A percentile compares a stretch with the other conserved stretches of the same genome.
Evolutionary conservation across 257 asterid genomes (phyloP).

Genomic region (Solanum sejunctum): DNA sequence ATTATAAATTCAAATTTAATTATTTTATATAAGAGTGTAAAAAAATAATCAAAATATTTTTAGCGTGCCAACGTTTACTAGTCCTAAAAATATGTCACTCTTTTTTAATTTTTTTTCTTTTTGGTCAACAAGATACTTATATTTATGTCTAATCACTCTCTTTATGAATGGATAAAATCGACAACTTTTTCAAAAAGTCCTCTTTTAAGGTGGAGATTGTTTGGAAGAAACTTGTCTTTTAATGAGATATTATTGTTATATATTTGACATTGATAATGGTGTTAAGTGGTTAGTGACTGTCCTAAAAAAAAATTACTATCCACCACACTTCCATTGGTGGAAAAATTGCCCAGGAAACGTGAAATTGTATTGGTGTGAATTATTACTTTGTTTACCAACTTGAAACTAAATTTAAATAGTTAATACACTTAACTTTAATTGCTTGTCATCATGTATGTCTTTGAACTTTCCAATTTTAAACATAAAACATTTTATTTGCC

Average conservation of each 20-base stretch:
- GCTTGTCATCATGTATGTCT: neutral
- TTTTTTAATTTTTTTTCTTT: too few species aligned
- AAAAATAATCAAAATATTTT: too few species aligned
- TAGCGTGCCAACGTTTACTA: too few species aligned
- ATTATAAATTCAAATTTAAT: too few species aligned
- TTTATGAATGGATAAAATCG: neutral
- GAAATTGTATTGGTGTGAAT: neutral
- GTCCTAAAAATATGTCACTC: too few species aligned
- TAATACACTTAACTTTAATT: neutral
- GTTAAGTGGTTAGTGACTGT: neutral
- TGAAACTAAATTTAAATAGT: neutral
- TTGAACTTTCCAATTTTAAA: neutral
- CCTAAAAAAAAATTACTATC: neutral
- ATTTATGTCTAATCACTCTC: too few species aligned
- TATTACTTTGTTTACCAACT: neutral
- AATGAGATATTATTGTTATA: neutral
- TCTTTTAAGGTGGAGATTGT: neutral
- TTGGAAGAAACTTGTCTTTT: neutral
- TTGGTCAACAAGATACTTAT: too few species aligned
- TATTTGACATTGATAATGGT: neutral
- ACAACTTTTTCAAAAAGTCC: neutral
- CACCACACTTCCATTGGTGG: neutral
- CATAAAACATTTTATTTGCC: neutral
- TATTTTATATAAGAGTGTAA: too few species aligned
- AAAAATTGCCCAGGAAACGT: neutral